Evolutionary conservation across 2,329 filamentous ascomycete species (phyloP), one percentile per base, ranked within the genome.

Genomic region (Penicillium verrucosum): DNA sequence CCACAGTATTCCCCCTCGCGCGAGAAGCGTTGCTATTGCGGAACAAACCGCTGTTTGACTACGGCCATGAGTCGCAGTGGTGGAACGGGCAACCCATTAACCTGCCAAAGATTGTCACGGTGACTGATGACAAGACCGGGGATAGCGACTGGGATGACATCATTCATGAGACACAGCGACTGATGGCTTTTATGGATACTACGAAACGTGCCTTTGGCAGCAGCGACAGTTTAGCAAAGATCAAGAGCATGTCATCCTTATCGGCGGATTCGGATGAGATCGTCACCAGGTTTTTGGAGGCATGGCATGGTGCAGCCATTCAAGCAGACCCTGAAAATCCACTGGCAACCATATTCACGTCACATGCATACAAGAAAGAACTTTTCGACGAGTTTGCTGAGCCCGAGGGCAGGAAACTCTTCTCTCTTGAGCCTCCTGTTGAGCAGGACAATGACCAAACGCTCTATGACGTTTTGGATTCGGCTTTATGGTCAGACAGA

Each of bases 101-200:
- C 30, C 69, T 79, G 14, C 76, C 81, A 4, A 79, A 77, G 45
- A 79, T 82, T 23, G 76, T 85, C n/a, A 77, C 80, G 49, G 65
- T 77, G 16, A 65, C 71, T 29, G 70, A 74, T 55, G 65, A 70
- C 30, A 63, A 66, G 9, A 66, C 68, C 10, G 67, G 68, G 4
- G 68, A 73, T 36, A 67, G 65, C 21, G 69, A 76, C 37, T 71
- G 70, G 61, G 73, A 77, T 40, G 77, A 81, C 42, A 71, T 85
- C 18, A 69, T 86, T 10, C 73, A 80, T 46, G 85, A 87, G 69
- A 74, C 79, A 36, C 85, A 88, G 67, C 78, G 85, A 12, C 65
- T 87, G 45, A 83, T 86, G 76, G 83, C 84, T 5, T 85, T 87
- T 53, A 69, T 87, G 46, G 82, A 85, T 63, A 71, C 69, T 5